Evolutionary conservation across 441 rosid species (phyloP), one percentile per base, ranked within the genome.

Genomic region (Syzygium syzygioides): DNA sequence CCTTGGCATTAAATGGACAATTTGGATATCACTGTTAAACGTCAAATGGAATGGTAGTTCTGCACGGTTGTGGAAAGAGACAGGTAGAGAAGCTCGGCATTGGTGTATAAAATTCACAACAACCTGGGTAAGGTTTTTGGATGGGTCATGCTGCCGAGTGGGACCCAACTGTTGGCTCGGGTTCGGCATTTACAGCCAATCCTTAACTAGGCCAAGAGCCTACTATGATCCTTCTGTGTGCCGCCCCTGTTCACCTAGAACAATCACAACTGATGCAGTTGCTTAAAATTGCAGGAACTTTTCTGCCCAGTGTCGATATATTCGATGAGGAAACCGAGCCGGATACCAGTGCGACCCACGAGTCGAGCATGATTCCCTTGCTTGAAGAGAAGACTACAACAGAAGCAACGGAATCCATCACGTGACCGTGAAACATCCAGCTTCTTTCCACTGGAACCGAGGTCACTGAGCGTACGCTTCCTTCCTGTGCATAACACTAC

Each of bases 231-330:
- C 11, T 55, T 30, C 25, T 25, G 15, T 34, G 57, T 57, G 85
- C 48, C 14, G 6, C 57, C 55, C 55, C 30, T 32, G 30, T 90
- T 45, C 23, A 30, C 45, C 76, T 45, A 55, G 76, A 37, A 28
- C 68, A 83, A 87, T 10, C 19, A n/a, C 71, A 34, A 56, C 56
- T 62, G 86, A 54, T 66, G 55, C 86, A 18, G 85, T 64, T 88
- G 32, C n/a, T 88, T 91, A 13, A 76, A 76, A 41, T 88, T 55
- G 85, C 94, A 96, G 99, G 98, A 52, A 90, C 94, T 85, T 97
- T 96, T 90, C 89, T 95, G 85, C 91, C 87, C 57, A 92, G 95
- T 41, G 94, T 90, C 4, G 96, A 96, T 91, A 92, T 89, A 88
- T 93, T 88, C 87, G 89, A 94, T 15, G 94, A 95, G 85, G 92